Conservation (phyloP, 345 rosid genomes). For the Luvunga scandens region DNA sequence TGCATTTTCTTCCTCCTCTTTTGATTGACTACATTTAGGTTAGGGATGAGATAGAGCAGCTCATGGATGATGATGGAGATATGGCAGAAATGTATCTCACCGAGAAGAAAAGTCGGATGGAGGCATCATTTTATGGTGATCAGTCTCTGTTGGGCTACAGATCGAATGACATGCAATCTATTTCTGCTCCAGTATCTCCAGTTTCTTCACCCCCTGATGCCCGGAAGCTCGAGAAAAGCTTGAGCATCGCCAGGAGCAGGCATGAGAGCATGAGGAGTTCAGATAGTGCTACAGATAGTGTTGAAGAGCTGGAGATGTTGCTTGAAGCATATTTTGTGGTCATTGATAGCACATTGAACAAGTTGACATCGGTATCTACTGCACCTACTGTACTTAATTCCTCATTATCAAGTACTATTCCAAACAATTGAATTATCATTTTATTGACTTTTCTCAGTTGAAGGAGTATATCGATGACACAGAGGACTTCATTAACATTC, state of each 20-base stretch:
- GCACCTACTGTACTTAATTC: neutral
- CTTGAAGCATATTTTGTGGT: slow-evolving; percentile 98
- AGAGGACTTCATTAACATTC: slow-evolving; percentile 97
- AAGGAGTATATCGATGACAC: slow-evolving; percentile 98
- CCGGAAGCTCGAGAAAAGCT: slow-evolving; percentile 78
- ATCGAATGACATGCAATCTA: slow-evolving; percentile 68
- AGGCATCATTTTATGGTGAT: slow-evolving; percentile 73
- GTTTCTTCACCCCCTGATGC: slow-evolving; percentile 83
- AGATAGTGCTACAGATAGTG: slow-evolving; percentile 65
- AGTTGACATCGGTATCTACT: slow-evolving; percentile 78
- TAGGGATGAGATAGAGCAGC: slow-evolving; percentile 98
- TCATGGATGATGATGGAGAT: slow-evolving; percentile 99
- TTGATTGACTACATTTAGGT: slow-evolving; percentile 47
- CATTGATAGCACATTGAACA: slow-evolving; percentile 93
- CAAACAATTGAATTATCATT: slow-evolving; percentile 1
- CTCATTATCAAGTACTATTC: neutral
- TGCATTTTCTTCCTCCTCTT: neutral
- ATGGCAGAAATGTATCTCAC: slow-evolving; percentile 99
- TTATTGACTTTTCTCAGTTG: slow-evolving; percentile 48
- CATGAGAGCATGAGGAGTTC: slow-evolving; percentile 90
- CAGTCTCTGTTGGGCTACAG: slow-evolving; percentile 67
- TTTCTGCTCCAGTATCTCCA: slow-evolving; percentile 96
- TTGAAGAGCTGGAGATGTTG: slow-evolving; percentile 97
- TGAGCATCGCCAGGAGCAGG: slow-evolving; percentile 86
- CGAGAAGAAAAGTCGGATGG: slow-evolving; percentile 90